These are phyloP conservation scores for Allodekkera sacchari DNA, from an alignment of 805 yeast genomes.

Conservation along the genomic window DNA sequence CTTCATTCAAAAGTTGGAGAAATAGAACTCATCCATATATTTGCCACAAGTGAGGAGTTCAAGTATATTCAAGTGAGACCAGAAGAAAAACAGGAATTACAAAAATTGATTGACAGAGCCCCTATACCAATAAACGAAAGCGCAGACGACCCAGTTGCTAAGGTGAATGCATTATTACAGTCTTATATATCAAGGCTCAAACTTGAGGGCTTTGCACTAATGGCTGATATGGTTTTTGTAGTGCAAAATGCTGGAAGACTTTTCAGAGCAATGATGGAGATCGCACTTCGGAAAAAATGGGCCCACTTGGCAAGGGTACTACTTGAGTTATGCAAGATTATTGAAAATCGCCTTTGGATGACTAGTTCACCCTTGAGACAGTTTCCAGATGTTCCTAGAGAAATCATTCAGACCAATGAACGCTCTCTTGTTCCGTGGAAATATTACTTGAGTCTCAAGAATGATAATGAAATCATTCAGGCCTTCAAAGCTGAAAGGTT, in stretches of 20 bases:
- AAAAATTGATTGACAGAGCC: conserved; percentile 57
- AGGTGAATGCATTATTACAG: conserved; percentile 73
- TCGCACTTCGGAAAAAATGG: conserved; percentile 66
- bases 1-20: conserved; percentile 58
- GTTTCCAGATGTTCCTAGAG: conserved; percentile 61
- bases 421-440: conserved; percentile 77
- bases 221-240: conserved; percentile 88
- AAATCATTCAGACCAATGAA: conserved; percentile 67
- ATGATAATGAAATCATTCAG: conserved; percentile 62
- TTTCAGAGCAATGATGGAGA: conserved; percentile 76
- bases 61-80: conserved; percentile 73
- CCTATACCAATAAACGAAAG: conserved; percentile 84
- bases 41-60: conserved; percentile 81
- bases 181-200: conserved; percentile 72
- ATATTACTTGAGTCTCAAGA: conserved; percentile 56
- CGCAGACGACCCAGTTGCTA: conserved; percentile 63
- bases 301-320: conserved; percentile 48
- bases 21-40: conserved; percentile 69
- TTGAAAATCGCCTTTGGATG: conserved; percentile 76
- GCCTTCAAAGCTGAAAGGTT: conserved; percentile 65
- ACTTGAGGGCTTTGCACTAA: conserved; percentile 82
- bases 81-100: conserved; percentile 74
- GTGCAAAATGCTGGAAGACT: conserved; percentile 91
- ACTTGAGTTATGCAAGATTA: conserved; percentile 67
- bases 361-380: conserved; percentile 84